Base-by-base conservation (phyloP, 1,284 basidiomycete genomes). In the Austroboletus novae-zelandiae region DNA sequence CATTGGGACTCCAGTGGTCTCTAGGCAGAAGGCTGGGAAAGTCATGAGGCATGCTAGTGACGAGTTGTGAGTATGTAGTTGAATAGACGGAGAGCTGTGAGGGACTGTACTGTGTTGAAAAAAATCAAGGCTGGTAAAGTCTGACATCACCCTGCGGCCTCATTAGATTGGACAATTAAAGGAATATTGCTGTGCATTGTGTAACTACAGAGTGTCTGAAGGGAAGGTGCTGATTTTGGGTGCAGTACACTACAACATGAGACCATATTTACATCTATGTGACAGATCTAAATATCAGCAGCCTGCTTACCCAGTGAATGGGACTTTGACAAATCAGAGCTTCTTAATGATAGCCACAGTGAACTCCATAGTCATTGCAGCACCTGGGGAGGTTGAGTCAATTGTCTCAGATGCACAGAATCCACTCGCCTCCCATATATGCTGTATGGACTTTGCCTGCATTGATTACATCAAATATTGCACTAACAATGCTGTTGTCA, bases 381-480 rank as follows among this genome's bases (percentile, higher is more conserved):
- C 84, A 55, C 92, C 91, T 91, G 55, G 11, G 43, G 46, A 45
- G 37, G 14, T 57, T 48, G 53, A 61, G 43, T 25, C 34, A 32
- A 13, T 45, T 17, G 43, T 29, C 9, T 29, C 5, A 37, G 25
- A 45, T 17, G 14, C 9, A 25, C 39, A 39, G n/a, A 43, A 36
- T 46, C 47, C 14, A 78, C 86, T 72, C 71, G 88, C 94, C 95
- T 58, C 91, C 91, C 88, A 98, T 92, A 71, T 99, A 96, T 52
- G 92, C 89, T 29, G 96, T 99, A 68, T 89, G 84, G 70, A 96
- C 84, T 71, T 93, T 89, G 65, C 90, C 91, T 57, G 85, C 83
- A 65, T 89, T 85, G 66, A 99, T 93, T 60, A 98, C 93, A 65
- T 91, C 87, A 74, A 98, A 98, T 9, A 94, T 94, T 50, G 94